A percentile compares a stretch with the other conserved stretches of the same genome.
phyloP scores from a whole-genome alignment of 1,284 basidiomycete genomes.

The Ceratobasidium sp. region DNA sequence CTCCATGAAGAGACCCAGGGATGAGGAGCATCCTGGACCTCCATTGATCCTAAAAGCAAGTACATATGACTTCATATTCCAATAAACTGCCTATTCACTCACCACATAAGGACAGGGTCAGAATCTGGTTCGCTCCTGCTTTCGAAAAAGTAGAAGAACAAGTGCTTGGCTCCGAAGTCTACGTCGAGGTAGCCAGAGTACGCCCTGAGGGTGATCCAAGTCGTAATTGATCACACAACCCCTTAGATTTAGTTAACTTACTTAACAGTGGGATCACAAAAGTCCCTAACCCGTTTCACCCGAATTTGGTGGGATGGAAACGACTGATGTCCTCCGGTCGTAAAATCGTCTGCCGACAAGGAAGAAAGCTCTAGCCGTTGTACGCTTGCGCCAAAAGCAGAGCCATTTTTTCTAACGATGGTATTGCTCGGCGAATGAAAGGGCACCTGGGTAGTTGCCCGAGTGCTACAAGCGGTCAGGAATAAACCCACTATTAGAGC shows the following conservation, averaged over 20 bases:
- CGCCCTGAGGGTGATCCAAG: constrained; percentile 49
- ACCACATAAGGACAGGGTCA: constrained; percentile 39
- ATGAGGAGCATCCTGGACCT: constrained; percentile 64
- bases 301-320: constrained; percentile 22
- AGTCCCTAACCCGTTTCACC: constrained; percentile 18
- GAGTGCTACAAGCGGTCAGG: not conserved
- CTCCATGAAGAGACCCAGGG: constrained; percentile 72
- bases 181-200: constrained; percentile 73
- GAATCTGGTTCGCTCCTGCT: constrained; percentile 68
- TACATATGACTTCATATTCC: not conserved
- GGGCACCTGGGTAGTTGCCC: not conserved
- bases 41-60: constrained; percentile 70
- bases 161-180: constrained; percentile 69
- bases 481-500: not conserved
- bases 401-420: not conserved
- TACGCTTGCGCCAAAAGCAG: constrained; percentile 17
- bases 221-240: not conserved
- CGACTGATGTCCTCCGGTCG: constrained; percentile 11
- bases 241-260: constrained; percentile 5
- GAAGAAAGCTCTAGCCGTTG: constrained; percentile 10
- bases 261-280: constrained; percentile 31
- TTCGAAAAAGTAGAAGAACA: constrained; percentile 89
- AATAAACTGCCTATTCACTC: too few species aligned
- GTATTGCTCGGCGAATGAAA: not conserved
- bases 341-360: constrained; percentile 19